Base-by-base conservation (phyloP, 306 rosid species). In the Begonia masoniana region DNA sequence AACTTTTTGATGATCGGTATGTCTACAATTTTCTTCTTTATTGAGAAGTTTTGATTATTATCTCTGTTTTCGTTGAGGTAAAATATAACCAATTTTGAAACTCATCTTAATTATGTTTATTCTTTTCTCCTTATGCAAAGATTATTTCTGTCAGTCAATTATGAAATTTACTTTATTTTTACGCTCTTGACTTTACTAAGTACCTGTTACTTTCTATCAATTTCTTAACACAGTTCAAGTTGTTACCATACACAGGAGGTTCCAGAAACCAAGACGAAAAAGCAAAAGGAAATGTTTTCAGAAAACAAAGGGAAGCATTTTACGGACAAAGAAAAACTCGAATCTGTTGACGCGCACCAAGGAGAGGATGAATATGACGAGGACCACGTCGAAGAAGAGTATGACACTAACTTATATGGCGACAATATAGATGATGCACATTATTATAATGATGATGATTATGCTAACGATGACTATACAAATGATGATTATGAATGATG, bases 1-100 rank as follows among this genome's bases (percentile, higher is more conserved):
- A 75, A 50, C 80, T 79, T 64, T 62, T 68, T 23, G 76, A 73
- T 10, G 57, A 59, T 47, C 62, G 15, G 62, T 59, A 59, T 31
- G 62, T 59, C 17, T 59, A 12, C 50, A 2, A 3, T 47, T 47
- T 47, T 47, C 15, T 47, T 47, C 15, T 47, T 47, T 47, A 12
- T 47, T 1, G 9, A 47, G 2, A 12, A 47, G 14, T 47, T 11
- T 47, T 12, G 7, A 47, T 12, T 47, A 47, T 12, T 12, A 47
- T 13, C 11, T 43, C 48, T 43, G 13, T 21, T 21, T 21, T 1
- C 4, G 24, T 2, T 21, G 24, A 1, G 4, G 24, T 2, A 21
- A 21, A 43, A 43, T 1, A n/a, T 47, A 47, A 14, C 50, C 5
- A 12, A 12, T 47, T 47, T 47, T 14, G 39, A 31, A 31, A 31